phyloP scores from a whole-genome alignment of 2,329 filamentous ascomycete genomes.

The Phialophora macrospora region DNA sequence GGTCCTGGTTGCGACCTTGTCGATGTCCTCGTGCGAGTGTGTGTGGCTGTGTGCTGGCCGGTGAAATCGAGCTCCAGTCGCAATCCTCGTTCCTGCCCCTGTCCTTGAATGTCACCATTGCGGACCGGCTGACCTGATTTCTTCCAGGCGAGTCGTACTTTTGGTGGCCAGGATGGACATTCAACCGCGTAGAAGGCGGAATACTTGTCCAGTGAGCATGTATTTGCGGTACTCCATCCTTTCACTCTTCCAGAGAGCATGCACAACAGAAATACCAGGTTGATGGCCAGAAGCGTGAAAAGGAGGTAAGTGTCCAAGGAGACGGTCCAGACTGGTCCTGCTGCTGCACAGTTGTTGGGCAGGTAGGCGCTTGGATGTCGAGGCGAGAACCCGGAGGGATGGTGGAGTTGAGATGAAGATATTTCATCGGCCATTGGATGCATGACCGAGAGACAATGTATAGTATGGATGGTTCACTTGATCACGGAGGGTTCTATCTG shows the following conservation, averaged over 20 bases:
- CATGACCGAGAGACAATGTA: neutral
- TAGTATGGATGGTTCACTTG: neutral
- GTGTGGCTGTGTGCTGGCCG: neutral
- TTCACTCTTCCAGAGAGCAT: too few relatives aligned
- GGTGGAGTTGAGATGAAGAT: neutral
- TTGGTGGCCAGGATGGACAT: neutral
- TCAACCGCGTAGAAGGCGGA: neutral
- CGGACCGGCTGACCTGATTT: neutral
- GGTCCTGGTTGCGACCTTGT: neutral
- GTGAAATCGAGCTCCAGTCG: neutral
- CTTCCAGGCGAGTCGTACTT: neutral
- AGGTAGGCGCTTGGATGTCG: neutral
- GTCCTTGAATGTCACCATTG: neutral
- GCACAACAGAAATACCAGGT: neutral
- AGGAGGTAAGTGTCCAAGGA: neutral
- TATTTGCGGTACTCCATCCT: too few relatives aligned
- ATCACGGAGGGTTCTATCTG: neutral
- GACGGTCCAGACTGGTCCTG: neutral
- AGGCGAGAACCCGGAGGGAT: neutral
- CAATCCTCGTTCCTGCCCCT: neutral
- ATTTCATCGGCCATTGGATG: neutral
- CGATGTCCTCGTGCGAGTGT: neutral
- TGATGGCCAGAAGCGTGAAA: neutral
- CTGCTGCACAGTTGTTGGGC: neutral
- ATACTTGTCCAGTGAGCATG: neutral